Evolutionary conservation across 768 basidiomycete genomes (phyloP), one percentile per base, ranked within the genome.

Genomic region (Boletellus ananiceps): DNA sequence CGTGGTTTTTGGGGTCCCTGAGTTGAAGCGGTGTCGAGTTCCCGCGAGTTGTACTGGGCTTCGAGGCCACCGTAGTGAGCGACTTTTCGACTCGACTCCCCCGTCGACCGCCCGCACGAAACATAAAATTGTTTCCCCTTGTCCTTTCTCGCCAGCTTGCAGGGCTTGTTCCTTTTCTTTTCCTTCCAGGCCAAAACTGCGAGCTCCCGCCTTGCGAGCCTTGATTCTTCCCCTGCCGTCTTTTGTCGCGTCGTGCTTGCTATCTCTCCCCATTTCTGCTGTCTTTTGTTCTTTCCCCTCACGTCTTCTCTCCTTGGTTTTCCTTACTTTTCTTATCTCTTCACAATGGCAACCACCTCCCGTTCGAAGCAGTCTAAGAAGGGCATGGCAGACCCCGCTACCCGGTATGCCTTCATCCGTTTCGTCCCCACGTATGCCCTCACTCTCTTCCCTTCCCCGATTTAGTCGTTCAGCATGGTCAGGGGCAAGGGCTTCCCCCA

Each of bases 401-500:
- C 65, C 66, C 70, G 75, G 81, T 74, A 71, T 71, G 81, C 80
- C 56, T 47, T 36, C 49, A 35, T 16, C 41, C 47, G n/a, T 40
- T 32, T 46, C 41, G 54, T 49, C 44, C 45, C 57, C 47, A 51
- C 57, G 48, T 51, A 45, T 53, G 27, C 50, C 47, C 38, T 35
- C 49, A 9, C 25, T 58, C 53, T 45, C 41, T 37, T 42, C 41
- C 42, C 45, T 49, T 50, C 35, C 21, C 50, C 49, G 46, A 49
- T 51, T 57, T 54, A 77, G 72, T 53, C 70, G 72, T 50, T 56
- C 69, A 54, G 84, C 86, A 25, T 90, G 87, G 88, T 68, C 78
- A 57, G 80, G 79, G 46, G 68, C 83, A 46, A 81, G 86, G 49
- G 74, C 82, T 48, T 85, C 86, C 44, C 82, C 86, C 15, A 84